Conservation (phyloP, 1,284 basidiomycete species). For the Trichosporon coremiiforme region DNA sequence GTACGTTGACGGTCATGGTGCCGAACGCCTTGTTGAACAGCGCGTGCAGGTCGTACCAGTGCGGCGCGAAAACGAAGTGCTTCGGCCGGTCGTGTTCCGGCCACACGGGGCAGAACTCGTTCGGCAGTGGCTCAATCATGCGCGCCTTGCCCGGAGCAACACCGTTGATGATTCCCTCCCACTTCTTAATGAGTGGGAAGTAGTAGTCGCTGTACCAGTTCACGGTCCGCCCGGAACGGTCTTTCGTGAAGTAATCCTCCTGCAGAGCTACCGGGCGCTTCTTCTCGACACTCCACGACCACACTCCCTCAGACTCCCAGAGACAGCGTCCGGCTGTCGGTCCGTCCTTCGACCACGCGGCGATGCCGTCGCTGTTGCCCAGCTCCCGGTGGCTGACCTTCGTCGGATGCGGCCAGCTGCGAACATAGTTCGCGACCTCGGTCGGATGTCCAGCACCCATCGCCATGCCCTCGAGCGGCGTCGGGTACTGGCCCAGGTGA, state of each 20-base stretch:
- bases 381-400: slow-evolving; percentile 58
- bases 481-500: slow-evolving; percentile 79
- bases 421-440: slow-evolving; percentile 69
- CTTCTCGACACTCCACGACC: slow-evolving; percentile 79
- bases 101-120: slow-evolving; percentile 86
- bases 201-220: slow-evolving; percentile 86
- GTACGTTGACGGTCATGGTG: slow-evolving; percentile 83
- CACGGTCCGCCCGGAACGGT: slow-evolving; percentile 67
- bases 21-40: slow-evolving; percentile 80
- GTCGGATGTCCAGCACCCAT: slow-evolving; percentile 78
- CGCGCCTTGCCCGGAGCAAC: slow-evolving; percentile 60
- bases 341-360: slow-evolving; percentile 71
- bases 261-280: slow-evolving; percentile 73
- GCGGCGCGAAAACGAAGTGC: slow-evolving; percentile 85
- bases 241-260: slow-evolving; percentile 80
- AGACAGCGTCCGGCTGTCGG: slow-evolving; percentile 72
- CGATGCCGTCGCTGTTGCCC: slow-evolving; percentile 59
- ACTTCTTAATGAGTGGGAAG: slow-evolving; percentile 74
- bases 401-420: slow-evolving; percentile 83
- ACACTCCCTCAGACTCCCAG: slow-evolving; percentile 91
- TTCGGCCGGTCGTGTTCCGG: slow-evolving; percentile 64
- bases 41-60: slow-evolving; percentile 90
- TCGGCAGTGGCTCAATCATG: slow-evolving; percentile 80
- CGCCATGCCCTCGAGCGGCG: slow-evolving; percentile 80
- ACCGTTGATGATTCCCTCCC: slow-evolving; percentile 67